These are phyloP conservation scores for Teratosphaeria gauchensis DNA, from an alignment of 2,329 filamentous ascomycete genomes.

Conservation along the genomic window DNA sequence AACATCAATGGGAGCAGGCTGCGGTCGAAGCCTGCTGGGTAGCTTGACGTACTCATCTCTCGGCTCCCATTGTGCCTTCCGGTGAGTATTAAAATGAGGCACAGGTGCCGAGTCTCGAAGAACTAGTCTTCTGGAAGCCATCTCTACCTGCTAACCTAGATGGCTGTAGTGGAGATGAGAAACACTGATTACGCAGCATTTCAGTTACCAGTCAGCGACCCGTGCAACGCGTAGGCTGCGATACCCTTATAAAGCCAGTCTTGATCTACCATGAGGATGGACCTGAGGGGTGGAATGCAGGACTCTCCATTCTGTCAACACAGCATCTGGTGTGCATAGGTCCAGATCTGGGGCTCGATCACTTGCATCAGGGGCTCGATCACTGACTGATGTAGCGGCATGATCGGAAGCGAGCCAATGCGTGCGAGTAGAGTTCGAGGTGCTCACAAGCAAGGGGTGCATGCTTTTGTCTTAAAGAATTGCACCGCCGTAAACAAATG, in stretches of 20 bases:
- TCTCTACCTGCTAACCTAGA: neutral
- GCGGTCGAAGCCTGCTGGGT: slow-evolving; percentile 1
- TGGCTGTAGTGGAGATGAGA: neutral
- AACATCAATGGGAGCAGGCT: neutral
- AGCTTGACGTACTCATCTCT: slow-evolving; percentile 8
- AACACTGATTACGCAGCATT: neutral
- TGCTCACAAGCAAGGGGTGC: neutral
- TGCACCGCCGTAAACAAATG: neutral
- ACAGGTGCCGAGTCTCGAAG: neutral
- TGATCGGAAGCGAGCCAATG: neutral
- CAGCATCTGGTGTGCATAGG: neutral
- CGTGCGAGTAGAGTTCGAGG: neutral
- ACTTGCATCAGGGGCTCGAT: neutral
- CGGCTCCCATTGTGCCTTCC: slow-evolving; percentile 2
- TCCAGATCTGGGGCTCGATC: neutral
- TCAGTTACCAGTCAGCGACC: neutral
- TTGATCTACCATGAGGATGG: slow-evolving; percentile 8
- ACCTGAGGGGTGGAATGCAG: slow-evolving; percentile 22
- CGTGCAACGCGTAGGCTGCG: neutral
- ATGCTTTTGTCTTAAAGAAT: neutral
- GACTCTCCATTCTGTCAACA: slow-evolving; percentile 18
- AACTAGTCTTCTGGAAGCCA: neutral
- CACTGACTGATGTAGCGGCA: neutral
- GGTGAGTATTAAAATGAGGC: neutral
- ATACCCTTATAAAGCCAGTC: neutral